These are phyloP conservation scores for Copromyces sp. DNA, from an alignment of 495 filamentous ascomycete species.

Conservation along the genomic window DNA sequence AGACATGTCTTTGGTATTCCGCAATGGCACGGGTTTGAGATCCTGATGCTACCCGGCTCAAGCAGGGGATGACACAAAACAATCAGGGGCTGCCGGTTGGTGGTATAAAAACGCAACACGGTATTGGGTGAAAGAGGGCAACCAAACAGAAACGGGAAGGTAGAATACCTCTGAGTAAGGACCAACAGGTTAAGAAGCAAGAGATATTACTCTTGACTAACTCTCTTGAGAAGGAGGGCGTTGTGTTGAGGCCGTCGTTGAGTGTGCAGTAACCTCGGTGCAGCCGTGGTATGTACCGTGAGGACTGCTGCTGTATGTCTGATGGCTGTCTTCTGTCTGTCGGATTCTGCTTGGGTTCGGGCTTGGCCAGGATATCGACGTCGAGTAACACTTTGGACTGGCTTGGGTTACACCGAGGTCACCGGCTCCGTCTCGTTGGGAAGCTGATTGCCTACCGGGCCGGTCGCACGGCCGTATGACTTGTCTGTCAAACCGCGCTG, in stretches of 20 bases:
- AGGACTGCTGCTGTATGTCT: not conserved
- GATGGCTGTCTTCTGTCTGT: not conserved
- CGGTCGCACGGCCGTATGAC: not conserved
- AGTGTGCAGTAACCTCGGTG: not conserved
- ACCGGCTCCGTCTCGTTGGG: not conserved
- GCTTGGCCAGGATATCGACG: not conserved
- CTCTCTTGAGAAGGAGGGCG: not conserved
- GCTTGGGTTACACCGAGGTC: not conserved
- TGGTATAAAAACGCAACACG: not conserved
- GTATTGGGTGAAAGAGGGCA: not conserved
- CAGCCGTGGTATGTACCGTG: not conserved
- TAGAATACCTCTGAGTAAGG: not conserved
- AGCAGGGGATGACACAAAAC: not conserved
- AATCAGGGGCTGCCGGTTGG: not conserved
- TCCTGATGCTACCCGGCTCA: not conserved
- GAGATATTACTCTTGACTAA: not conserved
- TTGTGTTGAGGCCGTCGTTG: not conserved
- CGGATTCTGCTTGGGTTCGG: not conserved
- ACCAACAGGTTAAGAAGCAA: not conserved
- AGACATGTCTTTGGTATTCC: not conserved
- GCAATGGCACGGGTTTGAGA: not conserved
- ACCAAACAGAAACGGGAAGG: not conserved
- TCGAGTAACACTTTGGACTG: not conserved
- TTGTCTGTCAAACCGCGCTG: constrained; percentile 14
- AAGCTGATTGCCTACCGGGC: not conserved